These are phyloP conservation scores for Ananas comosus DNA, from an alignment of 176 grass and related monocot genomes.

Conservation along the genomic window DNA sequence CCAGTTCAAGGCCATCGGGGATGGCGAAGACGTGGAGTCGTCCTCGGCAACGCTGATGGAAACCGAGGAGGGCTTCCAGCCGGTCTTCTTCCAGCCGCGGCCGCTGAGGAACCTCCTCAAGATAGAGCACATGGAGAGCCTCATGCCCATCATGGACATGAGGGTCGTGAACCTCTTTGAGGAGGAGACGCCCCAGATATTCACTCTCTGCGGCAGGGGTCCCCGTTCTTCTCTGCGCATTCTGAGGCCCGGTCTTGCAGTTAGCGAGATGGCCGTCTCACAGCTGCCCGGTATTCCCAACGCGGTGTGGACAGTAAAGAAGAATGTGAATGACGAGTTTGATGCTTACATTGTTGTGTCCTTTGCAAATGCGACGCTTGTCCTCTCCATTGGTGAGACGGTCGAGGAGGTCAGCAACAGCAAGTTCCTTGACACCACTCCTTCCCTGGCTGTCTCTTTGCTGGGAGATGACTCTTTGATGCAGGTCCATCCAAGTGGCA, in stretches of 20 bases:
- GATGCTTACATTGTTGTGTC: conserved; percentile 97
- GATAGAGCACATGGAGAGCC: conserved; percentile 66
- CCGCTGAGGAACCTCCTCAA: conserved; percentile 65
- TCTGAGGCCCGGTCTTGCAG: conserved; percentile 83
- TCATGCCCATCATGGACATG: conserved; percentile 99
- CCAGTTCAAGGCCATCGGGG: conserved; percentile 87
- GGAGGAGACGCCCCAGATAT: conserved; percentile 92
- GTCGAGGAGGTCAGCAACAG: conserved; percentile 96
- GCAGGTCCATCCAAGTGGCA: conserved; percentile 92
- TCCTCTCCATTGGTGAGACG: conserved; percentile 96
- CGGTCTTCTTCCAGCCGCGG: conserved; percentile 86
- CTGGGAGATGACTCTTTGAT: conserved; percentile 96
- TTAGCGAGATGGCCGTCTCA: conserved; percentile 93
- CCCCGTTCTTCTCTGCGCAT: conserved; percentile 74
- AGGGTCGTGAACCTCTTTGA: conserved; percentile 80
- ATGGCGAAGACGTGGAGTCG: conserved; percentile 81
- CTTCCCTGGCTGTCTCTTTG: conserved; percentile 78
- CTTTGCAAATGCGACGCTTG: conserved; percentile 79
- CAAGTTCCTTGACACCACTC: conserved; percentile 86
- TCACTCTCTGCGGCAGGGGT: conserved; percentile 74
- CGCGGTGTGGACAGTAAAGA: conserved; percentile 99
- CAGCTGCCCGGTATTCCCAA: conserved; percentile 74
- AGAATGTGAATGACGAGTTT: conserved; percentile 88
- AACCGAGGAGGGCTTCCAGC: conserved; percentile 94
- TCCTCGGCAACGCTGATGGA: conserved; percentile 88